These are phyloP conservation scores for Mycosarcoma mackinlayi DNA, from an alignment of 1,284 basidiomycete species.

Conservation along the genomic window DNA sequence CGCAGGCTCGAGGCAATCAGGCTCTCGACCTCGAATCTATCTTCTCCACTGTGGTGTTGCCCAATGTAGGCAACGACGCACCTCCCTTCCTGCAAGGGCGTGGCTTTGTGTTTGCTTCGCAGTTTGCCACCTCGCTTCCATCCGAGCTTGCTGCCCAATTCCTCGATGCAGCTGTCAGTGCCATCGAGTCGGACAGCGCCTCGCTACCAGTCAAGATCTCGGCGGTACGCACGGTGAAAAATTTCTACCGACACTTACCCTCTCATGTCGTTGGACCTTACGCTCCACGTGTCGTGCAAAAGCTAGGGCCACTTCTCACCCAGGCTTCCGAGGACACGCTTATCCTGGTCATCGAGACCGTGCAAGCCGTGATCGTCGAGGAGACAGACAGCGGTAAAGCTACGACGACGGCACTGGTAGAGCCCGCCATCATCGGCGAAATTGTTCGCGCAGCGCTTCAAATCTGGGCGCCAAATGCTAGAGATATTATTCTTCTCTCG, in stretches of 20 bases:
- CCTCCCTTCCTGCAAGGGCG: slow-evolving; percentile 89
- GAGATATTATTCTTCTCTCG: slow-evolving; percentile 88
- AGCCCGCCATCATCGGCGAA: slow-evolving; percentile 44
- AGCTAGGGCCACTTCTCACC: slow-evolving; percentile 84
- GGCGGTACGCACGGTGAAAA: slow-evolving; percentile 74
- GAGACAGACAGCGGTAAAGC: slow-evolving; percentile 70
- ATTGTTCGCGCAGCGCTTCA: slow-evolving; percentile 73
- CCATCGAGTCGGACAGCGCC: slow-evolving; percentile 79
- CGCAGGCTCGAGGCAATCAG: slow-evolving; percentile 68
- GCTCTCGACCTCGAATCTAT: slow-evolving; percentile 79
- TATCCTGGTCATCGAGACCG: slow-evolving; percentile 87
- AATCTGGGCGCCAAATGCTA: slow-evolving; percentile 76
- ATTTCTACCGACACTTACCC: slow-evolving; percentile 71
- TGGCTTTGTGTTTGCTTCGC: slow-evolving; percentile 92
- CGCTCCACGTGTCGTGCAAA: slow-evolving; percentile 80
- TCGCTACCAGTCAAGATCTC: slow-evolving; percentile 89
- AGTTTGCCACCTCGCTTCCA: slow-evolving; percentile 82
- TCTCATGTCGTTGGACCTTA: slow-evolving; percentile 74
- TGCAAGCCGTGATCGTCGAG: slow-evolving; percentile 80
- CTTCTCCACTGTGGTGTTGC: slow-evolving; percentile 82
- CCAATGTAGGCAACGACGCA: slow-evolving; percentile 76
- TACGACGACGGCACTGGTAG: slow-evolving; percentile 26
- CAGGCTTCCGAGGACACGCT: slow-evolving; percentile 87
- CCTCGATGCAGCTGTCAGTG: slow-evolving; percentile 83
- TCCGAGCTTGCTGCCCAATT: slow-evolving; percentile 74